These are phyloP conservation scores for Dalbergia cultrata DNA, from an alignment of 306 rosid species.

Conservation along the genomic window DNA sequence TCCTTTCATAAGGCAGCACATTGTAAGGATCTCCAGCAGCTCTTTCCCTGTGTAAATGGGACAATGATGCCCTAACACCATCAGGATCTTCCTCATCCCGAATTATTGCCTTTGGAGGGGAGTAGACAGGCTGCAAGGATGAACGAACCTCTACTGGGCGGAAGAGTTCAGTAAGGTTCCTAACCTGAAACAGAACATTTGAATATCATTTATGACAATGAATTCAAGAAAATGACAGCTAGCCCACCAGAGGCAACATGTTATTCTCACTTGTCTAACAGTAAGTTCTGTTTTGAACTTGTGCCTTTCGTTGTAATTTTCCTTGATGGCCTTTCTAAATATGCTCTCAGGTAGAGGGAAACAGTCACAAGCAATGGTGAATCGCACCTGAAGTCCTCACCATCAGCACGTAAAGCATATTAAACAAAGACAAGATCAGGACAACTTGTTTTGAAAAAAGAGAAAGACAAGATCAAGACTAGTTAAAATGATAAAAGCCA, in stretches of 20 bases:
- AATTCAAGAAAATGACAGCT: constrained; percentile 25
- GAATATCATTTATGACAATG: constrained; percentile 28
- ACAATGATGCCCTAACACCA: constrained; percentile 32
- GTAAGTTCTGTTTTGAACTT: constrained; percentile 91
- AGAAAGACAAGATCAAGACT: background rate
- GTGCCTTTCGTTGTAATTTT: constrained; percentile 69
- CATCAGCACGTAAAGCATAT: constrained; percentile 40
- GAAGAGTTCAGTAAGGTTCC: constrained; percentile 77
- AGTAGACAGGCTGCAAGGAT: constrained; percentile 36
- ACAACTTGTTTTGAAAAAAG: background rate
- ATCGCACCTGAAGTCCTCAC: constrained; percentile 76
- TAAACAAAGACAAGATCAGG: constrained; percentile 24
- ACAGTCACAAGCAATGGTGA: constrained; percentile 73
- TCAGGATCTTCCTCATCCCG: constrained; percentile 52
- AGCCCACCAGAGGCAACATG: constrained; percentile 7
- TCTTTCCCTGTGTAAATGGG: constrained; percentile 42
- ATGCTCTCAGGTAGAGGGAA: constrained; percentile 81
- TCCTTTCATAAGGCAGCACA: constrained; percentile 58
- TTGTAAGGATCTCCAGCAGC: constrained; percentile 46
- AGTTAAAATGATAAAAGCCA: background rate
- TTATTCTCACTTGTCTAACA: constrained; percentile 66
- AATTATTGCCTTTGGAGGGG: constrained; percentile 47
- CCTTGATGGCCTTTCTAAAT: constrained; percentile 86
- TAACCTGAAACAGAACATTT: constrained; percentile 63
- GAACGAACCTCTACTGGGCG: constrained; percentile 66